Conservation (phyloP, 352 stramenopile genomes). For the Pythium oligandrum region DNA sequence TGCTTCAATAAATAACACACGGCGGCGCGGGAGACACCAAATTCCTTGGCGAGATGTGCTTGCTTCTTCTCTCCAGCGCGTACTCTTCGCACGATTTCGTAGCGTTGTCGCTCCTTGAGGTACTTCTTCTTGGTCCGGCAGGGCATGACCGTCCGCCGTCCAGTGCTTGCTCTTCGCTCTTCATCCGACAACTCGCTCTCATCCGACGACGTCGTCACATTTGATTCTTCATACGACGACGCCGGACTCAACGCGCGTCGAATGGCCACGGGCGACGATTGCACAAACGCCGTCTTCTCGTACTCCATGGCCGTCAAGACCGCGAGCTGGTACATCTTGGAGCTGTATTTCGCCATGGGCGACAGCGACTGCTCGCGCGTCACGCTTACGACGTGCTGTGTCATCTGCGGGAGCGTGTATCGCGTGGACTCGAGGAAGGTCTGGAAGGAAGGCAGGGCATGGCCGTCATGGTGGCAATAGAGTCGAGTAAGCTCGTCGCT, state of each 20-base stretch:
- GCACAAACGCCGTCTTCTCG: constrained; percentile 10
- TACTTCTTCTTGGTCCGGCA: constrained; percentile 67
- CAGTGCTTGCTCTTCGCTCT: constrained; percentile 2
- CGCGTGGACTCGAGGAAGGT: constrained; percentile 42
- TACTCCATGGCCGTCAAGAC: constrained; percentile 11
- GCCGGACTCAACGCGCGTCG: not conserved
- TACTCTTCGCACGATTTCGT: constrained; percentile 57
- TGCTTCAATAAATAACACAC: constrained; percentile 66
- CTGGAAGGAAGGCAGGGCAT: constrained; percentile 50
- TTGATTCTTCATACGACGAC: constrained; percentile 2
- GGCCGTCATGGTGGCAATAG: constrained; percentile 27
- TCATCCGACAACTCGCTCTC: constrained; percentile 13
- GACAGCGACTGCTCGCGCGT: not conserved
- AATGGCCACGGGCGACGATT: too few species aligned
- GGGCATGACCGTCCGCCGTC: not conserved
- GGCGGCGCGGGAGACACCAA: constrained; percentile 51
- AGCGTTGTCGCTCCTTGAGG: constrained; percentile 56
- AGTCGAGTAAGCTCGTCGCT: constrained; percentile 3
- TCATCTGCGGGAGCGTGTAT: constrained; percentile 18
- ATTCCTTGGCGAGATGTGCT: constrained; percentile 60
- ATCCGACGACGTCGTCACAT: constrained; percentile 1
- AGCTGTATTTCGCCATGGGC: not conserved
- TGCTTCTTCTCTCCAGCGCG: constrained; percentile 57
- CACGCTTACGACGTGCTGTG: constrained; percentile 5
- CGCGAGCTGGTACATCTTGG: constrained; percentile 14